Evolutionary conservation across 805 yeast species (phyloP).

Genomic region (Yarrowia sp.): DNA sequence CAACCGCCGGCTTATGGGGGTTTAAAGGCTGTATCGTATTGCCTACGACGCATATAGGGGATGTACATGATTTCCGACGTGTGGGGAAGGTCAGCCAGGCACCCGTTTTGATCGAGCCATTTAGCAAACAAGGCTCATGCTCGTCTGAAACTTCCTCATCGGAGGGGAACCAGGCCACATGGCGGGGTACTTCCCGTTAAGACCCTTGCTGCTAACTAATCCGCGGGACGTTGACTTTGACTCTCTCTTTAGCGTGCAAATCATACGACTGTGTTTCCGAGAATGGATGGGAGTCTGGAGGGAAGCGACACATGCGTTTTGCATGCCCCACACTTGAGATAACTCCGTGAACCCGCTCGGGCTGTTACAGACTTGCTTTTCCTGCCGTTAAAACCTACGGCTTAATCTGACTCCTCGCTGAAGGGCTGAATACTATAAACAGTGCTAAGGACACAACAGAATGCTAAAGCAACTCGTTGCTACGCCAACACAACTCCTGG

Average conservation of each 20-base stretch:
- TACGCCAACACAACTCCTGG: too few relatives aligned
- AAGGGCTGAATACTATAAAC: neutral
- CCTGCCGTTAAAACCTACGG: neutral
- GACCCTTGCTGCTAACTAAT: neutral
- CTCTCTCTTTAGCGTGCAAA: constrained; percentile 1
- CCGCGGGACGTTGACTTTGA: neutral
- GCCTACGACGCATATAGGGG: neutral
- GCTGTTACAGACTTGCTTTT: neutral
- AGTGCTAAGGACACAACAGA: neutral
- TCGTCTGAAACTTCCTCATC: neutral
- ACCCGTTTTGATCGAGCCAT: neutral
- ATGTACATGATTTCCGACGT: neutral
- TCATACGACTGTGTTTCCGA: neutral
- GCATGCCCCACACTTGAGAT: neutral
- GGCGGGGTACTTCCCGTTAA: neutral
- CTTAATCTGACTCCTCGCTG: neutral
- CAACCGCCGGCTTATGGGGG: neutral
- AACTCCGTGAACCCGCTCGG: neutral
- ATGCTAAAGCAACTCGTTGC: neutral
- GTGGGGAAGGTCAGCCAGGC: neutral
- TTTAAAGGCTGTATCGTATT: too few relatives aligned
- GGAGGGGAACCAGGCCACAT: neutral
- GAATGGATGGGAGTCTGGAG: neutral
- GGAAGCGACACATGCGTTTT: neutral
- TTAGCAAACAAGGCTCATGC: neutral